phyloP scores from a whole-genome alignment of 441 rosid species.

The Melastoma candidum region DNA sequence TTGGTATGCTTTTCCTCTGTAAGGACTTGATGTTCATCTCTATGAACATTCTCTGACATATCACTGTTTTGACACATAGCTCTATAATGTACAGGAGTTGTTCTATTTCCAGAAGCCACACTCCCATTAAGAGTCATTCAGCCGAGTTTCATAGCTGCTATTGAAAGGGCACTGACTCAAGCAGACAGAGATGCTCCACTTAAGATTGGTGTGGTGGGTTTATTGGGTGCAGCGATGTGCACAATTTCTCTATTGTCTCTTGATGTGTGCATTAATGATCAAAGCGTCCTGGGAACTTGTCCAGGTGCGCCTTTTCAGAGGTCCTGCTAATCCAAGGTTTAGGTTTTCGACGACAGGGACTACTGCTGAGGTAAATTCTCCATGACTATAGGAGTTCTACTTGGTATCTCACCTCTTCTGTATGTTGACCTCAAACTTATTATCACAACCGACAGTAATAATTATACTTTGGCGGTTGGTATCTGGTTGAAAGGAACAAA shows the following conservation, averaged over 20 bases:
- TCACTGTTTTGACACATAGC: conserved; percentile 15
- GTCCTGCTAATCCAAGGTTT: conserved; percentile 23
- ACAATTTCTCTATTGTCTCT: conserved; percentile 8
- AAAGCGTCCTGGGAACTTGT: conserved; percentile 12
- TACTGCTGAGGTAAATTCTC: conserved; percentile 75
- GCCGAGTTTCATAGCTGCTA: conserved; percentile 60
- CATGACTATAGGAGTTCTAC: conserved; percentile 3
- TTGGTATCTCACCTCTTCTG: background rate
- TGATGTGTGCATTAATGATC: background rate
- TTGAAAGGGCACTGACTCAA: conserved; percentile 75
- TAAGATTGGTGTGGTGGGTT: conserved; percentile 85
- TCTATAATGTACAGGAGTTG: conserved; percentile 47
- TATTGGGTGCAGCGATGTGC: conserved; percentile 5
- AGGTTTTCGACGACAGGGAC: conserved; percentile 68
- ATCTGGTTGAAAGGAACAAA: too few species aligned
- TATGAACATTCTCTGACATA: background rate
- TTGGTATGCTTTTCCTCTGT: background rate
- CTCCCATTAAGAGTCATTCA: conserved; percentile 82
- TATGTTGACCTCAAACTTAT: background rate
- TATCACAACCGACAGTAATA: background rate
- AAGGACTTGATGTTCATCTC: background rate
- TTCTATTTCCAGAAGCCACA: conserved; percentile 85
- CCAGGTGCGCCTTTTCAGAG: conserved; percentile 56
- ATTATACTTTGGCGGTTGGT: too few species aligned
- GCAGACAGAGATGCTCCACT: conserved; percentile 42